Evolutionary conservation across 805 yeast species (phyloP).

Genomic region (Lipomyces sp.): DNA sequence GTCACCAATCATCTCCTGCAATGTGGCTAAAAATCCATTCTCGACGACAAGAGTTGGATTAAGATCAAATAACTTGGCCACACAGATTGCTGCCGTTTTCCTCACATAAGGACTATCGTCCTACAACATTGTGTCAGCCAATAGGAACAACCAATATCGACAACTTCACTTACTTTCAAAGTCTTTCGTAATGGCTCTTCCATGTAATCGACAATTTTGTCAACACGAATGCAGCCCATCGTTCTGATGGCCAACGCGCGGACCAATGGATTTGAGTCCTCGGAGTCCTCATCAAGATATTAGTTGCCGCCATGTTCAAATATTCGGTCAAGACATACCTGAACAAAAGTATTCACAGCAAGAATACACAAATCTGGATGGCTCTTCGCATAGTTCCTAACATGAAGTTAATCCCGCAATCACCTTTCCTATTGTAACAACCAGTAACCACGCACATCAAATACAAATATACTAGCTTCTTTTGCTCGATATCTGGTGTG

Average conservation of each 20-base stretch:
- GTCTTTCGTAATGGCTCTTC: constrained; percentile 87
- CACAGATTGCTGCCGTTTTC: constrained; percentile 96
- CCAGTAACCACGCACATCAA: constrained; percentile 58
- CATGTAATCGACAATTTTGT: constrained; percentile 92
- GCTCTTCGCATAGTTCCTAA: constrained; percentile 83
- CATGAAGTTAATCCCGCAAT: not conserved
- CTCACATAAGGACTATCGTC: constrained; percentile 98
- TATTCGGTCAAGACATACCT: constrained; percentile 39
- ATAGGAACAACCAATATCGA: not conserved
- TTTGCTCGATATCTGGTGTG: constrained; percentile 94
- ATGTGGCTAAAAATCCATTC: constrained; percentile 76
- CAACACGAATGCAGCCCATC: constrained; percentile 97
- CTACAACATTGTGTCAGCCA: constrained; percentile 10
- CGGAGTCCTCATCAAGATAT: constrained; percentile 62
- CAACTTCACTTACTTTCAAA: constrained; percentile 48
- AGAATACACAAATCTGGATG: constrained; percentile 94
- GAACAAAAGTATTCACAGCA: constrained; percentile 96
- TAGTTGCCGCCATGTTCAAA: not conserved
- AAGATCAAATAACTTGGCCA: constrained; percentile 89
- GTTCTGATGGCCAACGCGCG: constrained; percentile 96
- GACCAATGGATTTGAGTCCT: constrained; percentile 94
- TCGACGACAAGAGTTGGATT: constrained; percentile 81
- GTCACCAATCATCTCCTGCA: constrained; percentile 74
- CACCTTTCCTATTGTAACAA: not conserved
- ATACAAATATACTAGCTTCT: constrained; percentile 91